Percentiles rank a stretch among this genome's conserved stretches.
These are phyloP conservation scores for Pythium apleroticum DNA, from an alignment of 352 stramenopile genomes.

Conservation along the genomic window DNA sequence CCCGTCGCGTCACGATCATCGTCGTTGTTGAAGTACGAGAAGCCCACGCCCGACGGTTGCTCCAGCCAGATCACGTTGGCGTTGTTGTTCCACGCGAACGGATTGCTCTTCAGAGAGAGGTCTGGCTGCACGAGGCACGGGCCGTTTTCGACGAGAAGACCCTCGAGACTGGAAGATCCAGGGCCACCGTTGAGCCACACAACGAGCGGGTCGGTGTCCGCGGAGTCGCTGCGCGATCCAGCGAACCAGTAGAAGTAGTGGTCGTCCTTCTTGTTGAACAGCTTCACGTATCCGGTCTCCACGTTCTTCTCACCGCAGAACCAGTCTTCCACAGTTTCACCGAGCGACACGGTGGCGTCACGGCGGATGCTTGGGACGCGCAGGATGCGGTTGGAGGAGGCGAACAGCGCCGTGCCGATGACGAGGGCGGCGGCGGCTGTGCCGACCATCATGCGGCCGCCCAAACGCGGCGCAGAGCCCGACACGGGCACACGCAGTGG, in stretches of 20 bases:
- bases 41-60: slow-evolving; percentile 22
- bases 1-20: slow-evolving; percentile 33
- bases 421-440: neutral
- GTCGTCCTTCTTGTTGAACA: slow-evolving; percentile 48
- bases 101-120: slow-evolving; percentile 25
- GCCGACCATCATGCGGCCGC: neutral
- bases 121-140: slow-evolving; percentile 30
- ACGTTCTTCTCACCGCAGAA: slow-evolving; percentile 12
- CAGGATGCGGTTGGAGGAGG: neutral
- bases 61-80: slow-evolving; percentile 43
- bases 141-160: slow-evolving; percentile 35
- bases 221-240: slow-evolving; percentile 28
- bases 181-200: slow-evolving; percentile 65
- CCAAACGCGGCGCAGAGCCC: neutral
- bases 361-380: neutral
- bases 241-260: slow-evolving; percentile 64
- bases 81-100: slow-evolving; percentile 37
- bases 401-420: neutral
- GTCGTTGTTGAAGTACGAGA: slow-evolving; percentile 25
- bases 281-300: slow-evolving; percentile 39
- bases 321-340: neutral
- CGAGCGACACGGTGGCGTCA: neutral
- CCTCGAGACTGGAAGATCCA: slow-evolving; percentile 34
- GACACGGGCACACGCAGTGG: neutral
- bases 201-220: slow-evolving; percentile 46